These are phyloP conservation scores for Cystobasidiaceae sp. DNA, from an alignment of 1,284 basidiomycete species.

Conservation along the genomic window DNA sequence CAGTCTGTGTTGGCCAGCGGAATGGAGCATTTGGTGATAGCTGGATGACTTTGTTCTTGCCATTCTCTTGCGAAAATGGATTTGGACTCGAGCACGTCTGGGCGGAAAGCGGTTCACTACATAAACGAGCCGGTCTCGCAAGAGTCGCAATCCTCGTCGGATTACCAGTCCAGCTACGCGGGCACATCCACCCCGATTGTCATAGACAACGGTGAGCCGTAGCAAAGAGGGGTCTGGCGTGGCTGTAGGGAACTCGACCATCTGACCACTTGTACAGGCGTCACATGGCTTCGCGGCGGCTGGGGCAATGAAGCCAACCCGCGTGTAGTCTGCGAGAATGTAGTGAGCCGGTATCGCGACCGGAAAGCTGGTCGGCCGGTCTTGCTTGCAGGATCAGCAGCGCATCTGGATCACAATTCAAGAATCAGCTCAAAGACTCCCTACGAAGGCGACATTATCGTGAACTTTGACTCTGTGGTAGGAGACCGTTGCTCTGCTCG, in stretches of 20 bases:
- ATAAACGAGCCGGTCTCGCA: slow-evolving; percentile 19
- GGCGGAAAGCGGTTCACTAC: slow-evolving; percentile 25
- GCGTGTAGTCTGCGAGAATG: slow-evolving; percentile 61
- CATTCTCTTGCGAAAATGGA: background rate
- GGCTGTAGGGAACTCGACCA: background rate
- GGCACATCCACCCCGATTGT: slow-evolving; percentile 59
- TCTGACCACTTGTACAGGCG: slow-evolving; percentile 49
- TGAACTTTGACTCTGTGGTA: slow-evolving; percentile 86
- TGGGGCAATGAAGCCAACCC: slow-evolving; percentile 56
- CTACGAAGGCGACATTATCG: slow-evolving; percentile 83
- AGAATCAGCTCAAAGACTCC: slow-evolving; percentile 69
- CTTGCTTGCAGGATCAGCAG: slow-evolving; percentile 74
- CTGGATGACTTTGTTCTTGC: too few species aligned
- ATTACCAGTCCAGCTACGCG: slow-evolving; percentile 15
- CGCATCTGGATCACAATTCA: slow-evolving; percentile 75
- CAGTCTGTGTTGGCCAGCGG: too few species aligned
- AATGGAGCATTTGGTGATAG: too few species aligned
- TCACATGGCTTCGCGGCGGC: slow-evolving; percentile 81
- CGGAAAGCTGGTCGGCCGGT: slow-evolving; percentile 72
- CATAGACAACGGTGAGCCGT: slow-evolving; percentile 81
- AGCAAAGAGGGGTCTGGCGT: too few species aligned
- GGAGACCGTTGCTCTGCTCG: slow-evolving; percentile 45
- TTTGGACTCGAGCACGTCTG: background rate
- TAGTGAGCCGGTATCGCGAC: slow-evolving; percentile 80
- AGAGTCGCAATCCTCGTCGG: slow-evolving; percentile 2